These are phyloP conservation scores for Tetracladium setigerum DNA, from an alignment of 495 filamentous ascomycete genomes.

Conservation along the genomic window DNA sequence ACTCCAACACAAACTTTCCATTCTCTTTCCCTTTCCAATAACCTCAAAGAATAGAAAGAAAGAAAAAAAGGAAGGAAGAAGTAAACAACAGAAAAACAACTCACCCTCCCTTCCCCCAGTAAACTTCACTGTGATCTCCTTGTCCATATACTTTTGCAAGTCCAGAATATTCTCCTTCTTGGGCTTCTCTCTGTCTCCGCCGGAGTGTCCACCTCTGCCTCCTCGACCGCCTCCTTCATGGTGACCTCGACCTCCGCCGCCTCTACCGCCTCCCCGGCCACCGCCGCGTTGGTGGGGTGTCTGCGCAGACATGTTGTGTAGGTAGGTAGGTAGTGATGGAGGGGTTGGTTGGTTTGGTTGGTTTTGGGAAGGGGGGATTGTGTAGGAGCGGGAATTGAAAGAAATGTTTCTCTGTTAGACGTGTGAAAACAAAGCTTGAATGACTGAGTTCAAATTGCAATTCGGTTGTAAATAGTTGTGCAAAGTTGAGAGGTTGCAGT, in stretches of 20 bases:
- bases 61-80: not conserved
- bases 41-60: not conserved
- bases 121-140: conserved; percentile 90
- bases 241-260: conserved; percentile 32
- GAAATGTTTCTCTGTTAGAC: too few species aligned
- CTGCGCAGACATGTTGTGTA: not conserved
- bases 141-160: conserved; percentile 91
- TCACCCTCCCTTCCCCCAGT: conserved; percentile 89
- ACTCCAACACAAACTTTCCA: not conserved
- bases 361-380: too few species aligned
- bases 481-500: too few species aligned
- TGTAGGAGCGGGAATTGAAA: too few species aligned
- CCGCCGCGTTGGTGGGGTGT: conserved; percentile 11
- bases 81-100: too few species aligned
- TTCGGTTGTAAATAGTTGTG: too few species aligned
- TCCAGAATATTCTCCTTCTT: conserved; percentile 99
- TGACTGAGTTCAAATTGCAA: too few species aligned
- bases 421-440: too few species aligned
- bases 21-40: not conserved
- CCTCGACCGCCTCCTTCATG: conserved; percentile 38
- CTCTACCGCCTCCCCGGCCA: conserved; percentile 16
- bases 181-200: conserved; percentile 55
- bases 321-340: too few species aligned
- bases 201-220: conserved; percentile 34
- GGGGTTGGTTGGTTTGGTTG: too few species aligned